Evolutionary conservation across 805 yeast genomes (phyloP).

Genomic region (Diddensiella transvaalensis): DNA sequence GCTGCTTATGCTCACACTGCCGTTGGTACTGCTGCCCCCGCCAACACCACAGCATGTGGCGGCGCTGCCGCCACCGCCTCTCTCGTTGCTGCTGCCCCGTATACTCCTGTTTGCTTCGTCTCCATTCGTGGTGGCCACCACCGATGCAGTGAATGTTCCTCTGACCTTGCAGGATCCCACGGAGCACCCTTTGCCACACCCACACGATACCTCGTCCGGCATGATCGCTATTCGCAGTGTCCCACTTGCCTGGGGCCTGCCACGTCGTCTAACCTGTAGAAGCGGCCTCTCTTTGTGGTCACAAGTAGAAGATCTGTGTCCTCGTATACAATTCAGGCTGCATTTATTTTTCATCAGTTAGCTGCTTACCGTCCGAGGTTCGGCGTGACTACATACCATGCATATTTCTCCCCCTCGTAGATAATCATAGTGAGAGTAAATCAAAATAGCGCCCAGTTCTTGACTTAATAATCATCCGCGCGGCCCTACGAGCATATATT

Average conservation of each 20-base stretch:
- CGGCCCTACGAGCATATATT: not conserved
- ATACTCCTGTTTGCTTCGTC: too few relatives aligned
- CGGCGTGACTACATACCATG: constrained; percentile 44
- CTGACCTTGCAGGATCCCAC: not conserved
- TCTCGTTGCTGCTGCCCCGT: not conserved
- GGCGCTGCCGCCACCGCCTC: too few relatives aligned
- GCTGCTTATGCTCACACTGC: not conserved
- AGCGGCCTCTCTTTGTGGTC: constrained; percentile 75
- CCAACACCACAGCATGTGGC: too few relatives aligned
- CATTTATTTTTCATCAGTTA: not conserved
- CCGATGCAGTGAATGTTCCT: not conserved
- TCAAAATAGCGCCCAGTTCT: not conserved
- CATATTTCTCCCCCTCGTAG: constrained; percentile 73
- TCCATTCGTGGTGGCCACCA: not conserved
- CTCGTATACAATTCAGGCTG: constrained; percentile 65
- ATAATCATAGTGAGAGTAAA: constrained; percentile 53
- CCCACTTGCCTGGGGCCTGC: constrained; percentile 68
- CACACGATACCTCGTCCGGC: constrained; percentile 19
- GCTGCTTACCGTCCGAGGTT: not conserved
- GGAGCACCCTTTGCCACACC: constrained; percentile 10
- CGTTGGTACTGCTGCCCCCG: not conserved
- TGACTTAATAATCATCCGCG: not conserved
- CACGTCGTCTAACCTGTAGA: constrained; percentile 84
- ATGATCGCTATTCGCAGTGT: constrained; percentile 51
- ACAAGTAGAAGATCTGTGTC: constrained; percentile 87